Evolutionary conservation across 257 asterid species (phyloP), one percentile per base, ranked within the genome.

Genomic region (Cynanchum wilfordii): DNA sequence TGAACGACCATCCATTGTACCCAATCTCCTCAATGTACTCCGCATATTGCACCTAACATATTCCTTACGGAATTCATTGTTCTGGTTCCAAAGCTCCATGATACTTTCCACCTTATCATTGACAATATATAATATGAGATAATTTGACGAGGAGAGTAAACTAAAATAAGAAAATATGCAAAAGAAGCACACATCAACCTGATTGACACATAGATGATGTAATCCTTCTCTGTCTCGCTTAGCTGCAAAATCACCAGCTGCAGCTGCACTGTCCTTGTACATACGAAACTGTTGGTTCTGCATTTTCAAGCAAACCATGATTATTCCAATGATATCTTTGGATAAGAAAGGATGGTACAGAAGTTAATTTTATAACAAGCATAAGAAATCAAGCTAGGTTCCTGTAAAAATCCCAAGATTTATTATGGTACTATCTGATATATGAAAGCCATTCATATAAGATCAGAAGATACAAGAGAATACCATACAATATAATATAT

Each of bases 1-100:
- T 55, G 91, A 73, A 68, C 97, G 96, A 73, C 98, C 96, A 73
- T 95, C 99, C 76, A 87, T 81, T 51, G 98, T 90, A 65, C 98
- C 98, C 17, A 95, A 81, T 89, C 96, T 89, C 87, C 90, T 73
- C 59, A 86, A 51, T 3, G 90, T 89, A 75, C 97, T 92, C 82
- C 88, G 83, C 74, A 73, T 72, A 72, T 92, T 95, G 82, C 78
- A 84, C 75, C 77, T 81, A 72, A 78, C 73, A 66, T 95, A 95
- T 27, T 92, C 96, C 66, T 81, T 73, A 20, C 96, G 90, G 78
- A 95, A 95, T 72, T 86, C 95, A 3, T 66, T 81, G 29, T 84
- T 77, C 13, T 79, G 80, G 78, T 89, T 90, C 99, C 98, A 91
- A 47, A 90, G 83, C 71, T 90, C 86, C 92, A 95, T 85, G 74